Base-by-base conservation (phyloP, 306 rosid genomes). In the Fragaria iinumae region DNA sequence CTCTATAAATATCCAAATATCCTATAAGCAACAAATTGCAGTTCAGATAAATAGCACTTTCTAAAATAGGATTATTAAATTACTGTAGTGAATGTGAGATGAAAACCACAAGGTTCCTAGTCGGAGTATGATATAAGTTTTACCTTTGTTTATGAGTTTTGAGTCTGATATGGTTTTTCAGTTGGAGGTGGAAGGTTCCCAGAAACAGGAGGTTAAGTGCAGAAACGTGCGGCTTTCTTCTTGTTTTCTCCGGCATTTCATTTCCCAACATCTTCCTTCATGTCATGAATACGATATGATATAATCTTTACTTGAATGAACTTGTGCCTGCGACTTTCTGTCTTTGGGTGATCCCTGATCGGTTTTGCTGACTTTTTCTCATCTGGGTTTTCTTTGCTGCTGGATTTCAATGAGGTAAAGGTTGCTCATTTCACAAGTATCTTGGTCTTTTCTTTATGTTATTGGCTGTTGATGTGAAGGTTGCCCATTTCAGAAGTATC, bases 341-440 rank as follows among this genome's bases (percentile, higher is more conserved):
- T 53, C 29, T 44, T 48, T 20, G 20, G 25, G 62, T 49, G 69
- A 45, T 76, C 48, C 9, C 6, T 18, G 59, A 41, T 65, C 8
- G 60, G 62, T 32, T 38, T n/a, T 56, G 72, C 38, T 29, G 56
- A 43, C 57, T 6, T 18, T 52, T 70, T 72, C 80, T 69, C 16
- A 64, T 65, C 38, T 55, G 76, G 82, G 79, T 57, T 75, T 76
- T 73, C 80, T 41, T 32, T 73, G 50, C 49, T 39, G 72, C 62
- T 64, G 45, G 34, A 48, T 78, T 76, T 77, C 27, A 68, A 47
- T 11, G 60, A 81, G 90, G 90, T 87, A 80, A 72, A 27, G 48
- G 62, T 75, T 77, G 29, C 64, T 10, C 65, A 67, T 69, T 36
- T 49, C 27, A 55, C 10, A 11, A 45, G 36, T 7, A 21, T 50